Percentiles rank a stretch among this genome's conserved stretches.
Conservation (phyloP, 2,329 filamentous ascomycete genomes). For the Pestalotiopsis sp. region DNA sequence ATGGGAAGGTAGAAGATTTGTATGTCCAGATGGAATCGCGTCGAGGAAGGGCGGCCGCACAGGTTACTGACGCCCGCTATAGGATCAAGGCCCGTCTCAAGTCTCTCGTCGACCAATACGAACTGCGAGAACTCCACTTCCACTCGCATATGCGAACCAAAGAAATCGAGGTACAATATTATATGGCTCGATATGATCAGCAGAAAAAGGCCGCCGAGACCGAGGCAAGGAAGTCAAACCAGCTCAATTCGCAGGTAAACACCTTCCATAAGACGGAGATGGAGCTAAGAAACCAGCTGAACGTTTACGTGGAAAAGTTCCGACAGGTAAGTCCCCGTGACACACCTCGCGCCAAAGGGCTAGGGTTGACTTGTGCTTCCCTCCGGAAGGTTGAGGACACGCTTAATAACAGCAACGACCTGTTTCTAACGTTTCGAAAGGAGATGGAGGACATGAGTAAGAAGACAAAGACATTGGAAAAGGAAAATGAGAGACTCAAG, state of each 20-base stretch:
- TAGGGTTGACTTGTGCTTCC: slow-evolving; percentile 18
- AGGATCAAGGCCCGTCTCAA: slow-evolving; percentile 89
- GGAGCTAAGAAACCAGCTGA: slow-evolving; percentile 90
- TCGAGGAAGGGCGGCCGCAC: not conserved
- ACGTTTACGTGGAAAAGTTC: slow-evolving; percentile 99
- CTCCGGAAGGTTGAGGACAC: slow-evolving; percentile 88
- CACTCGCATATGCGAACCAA: slow-evolving; percentile 90
- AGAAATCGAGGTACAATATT: slow-evolving; percentile 92
- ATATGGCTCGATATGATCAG: slow-evolving; percentile 85
- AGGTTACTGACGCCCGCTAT: slow-evolving; percentile 40
- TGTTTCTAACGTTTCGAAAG: slow-evolving; percentile 95
- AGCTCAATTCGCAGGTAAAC: slow-evolving; percentile 87
- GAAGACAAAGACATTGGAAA: slow-evolving; percentile 95
- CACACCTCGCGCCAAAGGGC: slow-evolving; percentile 23
- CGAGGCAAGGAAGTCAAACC: slow-evolving; percentile 78
- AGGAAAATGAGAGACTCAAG: slow-evolving; percentile 89
- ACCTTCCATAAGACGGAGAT: slow-evolving; percentile 96
- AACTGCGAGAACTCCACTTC: slow-evolving; percentile 92
- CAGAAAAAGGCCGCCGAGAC: slow-evolving; percentile 86
- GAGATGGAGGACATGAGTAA: slow-evolving; percentile 99
- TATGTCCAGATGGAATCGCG: slow-evolving; percentile 46
- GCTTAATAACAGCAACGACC: slow-evolving; percentile 95
- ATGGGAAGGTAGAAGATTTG: slow-evolving; percentile 89
- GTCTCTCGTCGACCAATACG: slow-evolving; percentile 94
- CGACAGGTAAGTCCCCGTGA: slow-evolving; percentile 79